phyloP scores from a whole-genome alignment of 2,329 filamentous ascomycete genomes.

The Paraphaeosphaeria sporulosa region DNA sequence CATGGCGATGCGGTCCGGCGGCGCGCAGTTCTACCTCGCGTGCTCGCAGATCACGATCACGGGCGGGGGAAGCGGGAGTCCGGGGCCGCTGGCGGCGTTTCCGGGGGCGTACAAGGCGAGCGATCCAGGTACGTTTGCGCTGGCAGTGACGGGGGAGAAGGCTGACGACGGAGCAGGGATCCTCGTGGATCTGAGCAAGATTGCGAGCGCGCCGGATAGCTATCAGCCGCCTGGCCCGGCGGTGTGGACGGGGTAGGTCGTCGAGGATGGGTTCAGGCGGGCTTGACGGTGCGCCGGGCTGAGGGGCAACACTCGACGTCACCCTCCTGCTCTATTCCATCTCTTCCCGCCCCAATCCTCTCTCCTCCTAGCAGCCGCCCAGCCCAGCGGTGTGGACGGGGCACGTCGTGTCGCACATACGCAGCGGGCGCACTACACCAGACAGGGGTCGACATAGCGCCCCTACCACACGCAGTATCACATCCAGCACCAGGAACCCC shows the following conservation, averaged over 20 bases:
- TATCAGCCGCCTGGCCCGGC: slow-evolving; percentile 36
- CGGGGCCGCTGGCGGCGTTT: slow-evolving; percentile 38
- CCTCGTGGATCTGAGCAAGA: slow-evolving; percentile 31
- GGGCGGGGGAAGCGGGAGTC: slow-evolving; percentile 49
- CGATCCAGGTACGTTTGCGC: slow-evolving; percentile 32
- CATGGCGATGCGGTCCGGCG: slow-evolving; percentile 40
- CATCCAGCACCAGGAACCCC: no score
- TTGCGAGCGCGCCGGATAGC: slow-evolving; percentile 22
- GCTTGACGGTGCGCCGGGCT: no score
- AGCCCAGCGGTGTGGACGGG: slow-evolving; percentile 37
- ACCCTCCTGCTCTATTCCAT: no score
- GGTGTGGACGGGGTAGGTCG: slow-evolving; percentile 34
- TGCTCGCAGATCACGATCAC: slow-evolving; percentile 55
- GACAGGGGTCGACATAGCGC: no score
- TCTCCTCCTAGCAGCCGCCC: slow-evolving; percentile 34
- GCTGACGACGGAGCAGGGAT: no score
- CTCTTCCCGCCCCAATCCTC: no score
- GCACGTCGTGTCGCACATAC: no score
- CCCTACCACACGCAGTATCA: no score
- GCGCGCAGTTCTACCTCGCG: slow-evolving; percentile 49
- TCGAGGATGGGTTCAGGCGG: no score
- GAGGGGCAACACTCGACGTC: no score
- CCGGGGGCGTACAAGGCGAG: slow-evolving; percentile 36
- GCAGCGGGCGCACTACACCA: no score
- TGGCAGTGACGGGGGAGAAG: no score